These are phyloP conservation scores for Citrus mangshanensis DNA, from an alignment of 345 rosid genomes.

Conservation along the genomic window DNA sequence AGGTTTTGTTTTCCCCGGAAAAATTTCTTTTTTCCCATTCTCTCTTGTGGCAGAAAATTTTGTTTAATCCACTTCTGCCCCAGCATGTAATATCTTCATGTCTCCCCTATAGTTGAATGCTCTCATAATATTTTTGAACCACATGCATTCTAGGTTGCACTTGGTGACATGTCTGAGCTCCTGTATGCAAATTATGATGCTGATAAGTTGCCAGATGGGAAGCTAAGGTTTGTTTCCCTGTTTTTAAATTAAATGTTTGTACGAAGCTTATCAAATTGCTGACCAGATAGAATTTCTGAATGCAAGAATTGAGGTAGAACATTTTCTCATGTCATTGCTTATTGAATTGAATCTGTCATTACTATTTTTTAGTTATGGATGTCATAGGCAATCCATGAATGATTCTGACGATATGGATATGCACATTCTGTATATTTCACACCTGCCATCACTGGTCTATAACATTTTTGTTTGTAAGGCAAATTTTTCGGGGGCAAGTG, in stretches of 20 bases:
- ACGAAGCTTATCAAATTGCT: not conserved
- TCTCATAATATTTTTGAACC: conserved; percentile 7
- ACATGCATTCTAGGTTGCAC: conserved; percentile 60
- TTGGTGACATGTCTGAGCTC: conserved; percentile 87
- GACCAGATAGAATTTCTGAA: not conserved
- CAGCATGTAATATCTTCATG: not conserved
- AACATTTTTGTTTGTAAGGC: not conserved
- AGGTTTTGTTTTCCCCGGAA: not conserved
- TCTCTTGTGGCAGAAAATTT: not conserved
- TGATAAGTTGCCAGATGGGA: conserved; percentile 70
- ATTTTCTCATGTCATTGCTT: not conserved
- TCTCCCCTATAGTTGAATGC: not conserved
- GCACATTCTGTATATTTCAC: not conserved
- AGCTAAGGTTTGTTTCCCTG: conserved; percentile 55
- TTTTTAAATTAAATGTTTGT: not conserved
- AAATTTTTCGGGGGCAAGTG: not conserved
- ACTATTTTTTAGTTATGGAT: not conserved
- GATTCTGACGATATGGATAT: too few relatives aligned
- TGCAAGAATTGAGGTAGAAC: not conserved
- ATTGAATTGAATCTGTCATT: not conserved
- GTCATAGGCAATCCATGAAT: not conserved
- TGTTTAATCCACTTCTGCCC: not conserved
- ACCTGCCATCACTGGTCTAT: not conserved
- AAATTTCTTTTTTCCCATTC: not conserved
- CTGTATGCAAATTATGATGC: conserved; percentile 55